phyloP scores from a whole-genome alignment of 108 stramenopile genomes.

The Pseudonitzschia delicatissima region DNA sequence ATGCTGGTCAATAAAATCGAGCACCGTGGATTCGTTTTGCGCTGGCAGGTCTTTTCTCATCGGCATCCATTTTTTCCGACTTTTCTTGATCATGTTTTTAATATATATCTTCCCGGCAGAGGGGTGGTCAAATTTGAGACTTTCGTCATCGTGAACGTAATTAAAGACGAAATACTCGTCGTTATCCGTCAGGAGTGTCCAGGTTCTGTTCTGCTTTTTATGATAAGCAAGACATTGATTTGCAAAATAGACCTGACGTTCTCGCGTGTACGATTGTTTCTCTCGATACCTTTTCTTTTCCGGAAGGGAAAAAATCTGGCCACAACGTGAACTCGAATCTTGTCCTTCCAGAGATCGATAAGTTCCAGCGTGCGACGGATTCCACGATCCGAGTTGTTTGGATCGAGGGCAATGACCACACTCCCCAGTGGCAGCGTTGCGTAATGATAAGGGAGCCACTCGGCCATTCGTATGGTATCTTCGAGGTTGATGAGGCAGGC shows the following conservation, averaged over 20 bases:
- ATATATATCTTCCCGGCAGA: neutral
- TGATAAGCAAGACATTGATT: neutral
- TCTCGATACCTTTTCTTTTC: neutral
- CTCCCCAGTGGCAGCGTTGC: neutral
- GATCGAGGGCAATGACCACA: neutral
- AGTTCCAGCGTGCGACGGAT: neutral
- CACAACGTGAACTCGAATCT: neutral
- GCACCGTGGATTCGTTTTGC: neutral
- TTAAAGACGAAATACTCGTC: slow-evolving; percentile 30
- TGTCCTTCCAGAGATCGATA: neutral
- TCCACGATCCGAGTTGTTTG: neutral
- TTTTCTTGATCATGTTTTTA: neutral
- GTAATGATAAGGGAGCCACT: slow-evolving; percentile 5
- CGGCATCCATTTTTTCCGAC: neutral
- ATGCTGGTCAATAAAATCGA: neutral
- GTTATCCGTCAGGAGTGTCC: slow-evolving; percentile 35
- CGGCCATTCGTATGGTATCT: neutral
- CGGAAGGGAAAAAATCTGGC: neutral
- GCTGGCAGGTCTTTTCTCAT: neutral
- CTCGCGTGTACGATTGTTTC: neutral
- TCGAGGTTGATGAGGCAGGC: neutral
- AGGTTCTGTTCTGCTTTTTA: neutral
- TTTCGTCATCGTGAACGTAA: slow-evolving; percentile 12
- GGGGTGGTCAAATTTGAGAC: neutral
- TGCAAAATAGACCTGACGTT: neutral